These are phyloP conservation scores for Fusarium sp. DNA, from an alignment of 2,329 filamentous ascomycete species.

Conservation along the genomic window DNA sequence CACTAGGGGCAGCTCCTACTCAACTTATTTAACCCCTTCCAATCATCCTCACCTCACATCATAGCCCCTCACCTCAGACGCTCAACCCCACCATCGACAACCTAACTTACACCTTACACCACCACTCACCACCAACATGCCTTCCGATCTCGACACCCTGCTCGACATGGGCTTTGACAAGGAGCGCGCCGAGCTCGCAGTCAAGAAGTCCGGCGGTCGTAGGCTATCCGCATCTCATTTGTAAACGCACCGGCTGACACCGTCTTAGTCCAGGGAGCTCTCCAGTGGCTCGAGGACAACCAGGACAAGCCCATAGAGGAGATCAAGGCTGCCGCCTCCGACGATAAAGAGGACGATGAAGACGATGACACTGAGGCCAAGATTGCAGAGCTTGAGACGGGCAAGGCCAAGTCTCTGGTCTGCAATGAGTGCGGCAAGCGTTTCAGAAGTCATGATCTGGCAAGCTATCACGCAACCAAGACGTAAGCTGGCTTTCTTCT, in stretches of 20 bases:
- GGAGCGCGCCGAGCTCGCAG: constrained; percentile 79
- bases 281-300: constrained; percentile 94
- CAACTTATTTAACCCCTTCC: background rate
- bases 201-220: constrained; percentile 84
- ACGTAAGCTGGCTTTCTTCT: constrained; percentile 59
- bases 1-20: background rate
- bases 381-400: constrained; percentile 71
- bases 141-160: constrained; percentile 67
- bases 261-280: constrained; percentile 77
- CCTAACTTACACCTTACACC: constrained; percentile 9
- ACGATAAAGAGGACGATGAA: constrained; percentile 57
- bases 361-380: constrained; percentile 60
- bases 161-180: constrained; percentile 83
- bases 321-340: constrained; percentile 62
- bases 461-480: constrained; percentile 90
- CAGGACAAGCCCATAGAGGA: constrained; percentile 87
- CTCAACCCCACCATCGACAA: constrained; percentile 37
- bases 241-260: constrained; percentile 10
- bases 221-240: constrained; percentile 49
- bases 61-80: constrained; percentile 10
- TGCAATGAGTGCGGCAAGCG: constrained; percentile 96
- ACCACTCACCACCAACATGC: constrained; percentile 56
- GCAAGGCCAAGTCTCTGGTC: constrained; percentile 79
- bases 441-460: constrained; percentile 81
- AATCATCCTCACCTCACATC: constrained; percentile 23